A percentile compares a stretch with the other conserved stretches of the same genome.
Evolutionary conservation across 2,329 filamentous ascomycete genomes (phyloP).

Genomic region (Venturia effusa): DNA sequence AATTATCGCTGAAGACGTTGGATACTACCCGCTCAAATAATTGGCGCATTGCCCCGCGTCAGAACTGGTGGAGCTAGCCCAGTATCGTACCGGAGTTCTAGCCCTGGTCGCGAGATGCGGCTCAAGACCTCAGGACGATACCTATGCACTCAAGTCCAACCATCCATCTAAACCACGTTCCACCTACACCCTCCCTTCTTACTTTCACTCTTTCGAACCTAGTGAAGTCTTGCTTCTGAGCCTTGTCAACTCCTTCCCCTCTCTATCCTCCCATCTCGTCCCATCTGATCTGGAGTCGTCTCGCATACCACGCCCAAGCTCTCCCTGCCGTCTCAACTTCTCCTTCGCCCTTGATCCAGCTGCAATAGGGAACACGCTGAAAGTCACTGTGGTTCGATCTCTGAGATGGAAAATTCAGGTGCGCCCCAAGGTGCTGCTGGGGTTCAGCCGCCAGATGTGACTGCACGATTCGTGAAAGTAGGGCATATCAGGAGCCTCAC

Average conservation of each 20-base stretch:
- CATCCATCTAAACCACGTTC: neutral
- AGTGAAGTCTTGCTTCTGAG: neutral
- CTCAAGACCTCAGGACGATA: neutral
- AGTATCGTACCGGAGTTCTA: no score
- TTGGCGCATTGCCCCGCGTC: neutral
- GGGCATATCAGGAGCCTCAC: neutral
- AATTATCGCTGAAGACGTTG: neutral
- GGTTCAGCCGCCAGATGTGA: neutral
- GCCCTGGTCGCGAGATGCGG: no score
- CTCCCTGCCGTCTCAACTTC: neutral
- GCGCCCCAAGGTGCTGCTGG: slow-evolving; percentile 1
- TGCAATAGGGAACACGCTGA: neutral
- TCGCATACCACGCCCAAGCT: neutral
- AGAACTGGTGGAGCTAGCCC: neutral
- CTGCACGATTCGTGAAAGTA: neutral
- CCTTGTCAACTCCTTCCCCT: neutral
- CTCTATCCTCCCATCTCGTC: neutral
- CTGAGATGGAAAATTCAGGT: neutral
- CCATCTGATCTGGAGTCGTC: neutral
- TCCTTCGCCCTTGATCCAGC: neutral
- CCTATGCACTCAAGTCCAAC: neutral
- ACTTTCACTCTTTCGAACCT: neutral
- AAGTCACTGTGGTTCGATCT: neutral
- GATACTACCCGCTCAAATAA: neutral
- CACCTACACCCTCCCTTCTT: neutral